Percentiles rank a stretch among this genome's conserved stretches.
Conservation (phyloP, 2,329 filamentous ascomycete genomes). For the Aureobasidium sp. region DNA sequence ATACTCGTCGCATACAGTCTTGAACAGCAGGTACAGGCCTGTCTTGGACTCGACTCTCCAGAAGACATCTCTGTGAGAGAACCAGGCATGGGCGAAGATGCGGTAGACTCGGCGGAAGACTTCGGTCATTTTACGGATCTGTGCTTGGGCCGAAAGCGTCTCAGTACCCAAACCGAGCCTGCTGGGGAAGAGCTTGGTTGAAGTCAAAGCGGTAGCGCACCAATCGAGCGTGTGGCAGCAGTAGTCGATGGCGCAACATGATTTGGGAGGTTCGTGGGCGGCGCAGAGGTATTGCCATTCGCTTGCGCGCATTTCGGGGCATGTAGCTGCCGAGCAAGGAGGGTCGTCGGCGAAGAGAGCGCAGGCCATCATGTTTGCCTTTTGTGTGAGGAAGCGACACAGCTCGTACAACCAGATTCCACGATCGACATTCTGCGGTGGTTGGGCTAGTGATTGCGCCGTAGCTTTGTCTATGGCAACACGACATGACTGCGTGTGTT, state of each 20-base stretch:
- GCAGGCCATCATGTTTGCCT: slow-evolving; percentile 86
- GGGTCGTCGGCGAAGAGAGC: slow-evolving; percentile 87
- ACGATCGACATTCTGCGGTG: slow-evolving; percentile 73
- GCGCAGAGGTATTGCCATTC: slow-evolving; percentile 99
- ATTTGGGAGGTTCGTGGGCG: slow-evolving; percentile 92
- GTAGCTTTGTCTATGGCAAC: slow-evolving; percentile 67
- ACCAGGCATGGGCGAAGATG: slow-evolving; percentile 98
- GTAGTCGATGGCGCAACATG: slow-evolving; percentile 97
- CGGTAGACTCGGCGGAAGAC: slow-evolving; percentile 90
- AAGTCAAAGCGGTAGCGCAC: slow-evolving; percentile 90
- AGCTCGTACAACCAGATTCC: slow-evolving; percentile 97
- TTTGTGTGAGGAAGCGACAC: slow-evolving; percentile 88
- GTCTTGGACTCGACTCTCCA: slow-evolving; percentile 86
- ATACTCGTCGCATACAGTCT: slow-evolving; percentile 90
- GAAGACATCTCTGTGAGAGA: slow-evolving; percentile 90
- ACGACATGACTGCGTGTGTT: slow-evolving; percentile 49
- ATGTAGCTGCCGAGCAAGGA: slow-evolving; percentile 80
- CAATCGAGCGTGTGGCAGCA: slow-evolving; percentile 98
- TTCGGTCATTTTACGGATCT: slow-evolving; percentile 80
- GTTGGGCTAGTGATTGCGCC: slow-evolving; percentile 66
- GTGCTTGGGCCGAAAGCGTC: slow-evolving; percentile 33
- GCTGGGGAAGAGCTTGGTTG: slow-evolving; percentile 90
- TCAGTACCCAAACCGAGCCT: slow-evolving; percentile 54
- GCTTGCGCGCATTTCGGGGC: slow-evolving; percentile 95
- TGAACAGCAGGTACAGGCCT: slow-evolving; percentile 92